A percentile compares a stretch with the other conserved stretches of the same genome.
Conservation (phyloP, 2,329 filamentous ascomycete genomes). For the Celoporthe dispersa region DNA sequence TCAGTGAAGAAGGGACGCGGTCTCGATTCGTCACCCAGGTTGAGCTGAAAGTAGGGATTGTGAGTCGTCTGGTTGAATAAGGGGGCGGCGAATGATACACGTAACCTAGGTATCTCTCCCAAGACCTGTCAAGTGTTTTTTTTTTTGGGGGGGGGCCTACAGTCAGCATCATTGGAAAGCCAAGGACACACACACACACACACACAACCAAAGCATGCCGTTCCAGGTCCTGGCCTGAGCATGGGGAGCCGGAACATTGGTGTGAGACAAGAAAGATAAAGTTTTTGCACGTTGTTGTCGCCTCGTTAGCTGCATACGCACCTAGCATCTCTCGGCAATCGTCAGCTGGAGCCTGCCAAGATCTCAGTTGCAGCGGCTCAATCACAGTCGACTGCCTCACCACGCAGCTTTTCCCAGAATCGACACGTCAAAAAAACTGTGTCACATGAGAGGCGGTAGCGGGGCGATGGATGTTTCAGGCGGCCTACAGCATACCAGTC, state of each 20-base stretch:
- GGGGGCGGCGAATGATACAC: neutral
- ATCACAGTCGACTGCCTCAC: neutral
- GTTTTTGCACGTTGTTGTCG: constrained; percentile 5
- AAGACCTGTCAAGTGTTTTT: neutral
- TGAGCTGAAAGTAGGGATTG: constrained; percentile 8
- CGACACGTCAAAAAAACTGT: constrained; percentile 5
- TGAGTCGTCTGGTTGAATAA: neutral
- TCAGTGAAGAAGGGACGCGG: neutral
- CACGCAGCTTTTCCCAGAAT: neutral
- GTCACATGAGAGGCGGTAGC: constrained; percentile 2
- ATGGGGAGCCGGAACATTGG: constrained; percentile 1
- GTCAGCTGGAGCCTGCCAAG: constrained; percentile 8
- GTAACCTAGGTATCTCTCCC: neutral
- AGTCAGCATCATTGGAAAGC: neutral
- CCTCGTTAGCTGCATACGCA: constrained; percentile 19
- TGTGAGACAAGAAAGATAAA: neutral
- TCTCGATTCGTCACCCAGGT: neutral
- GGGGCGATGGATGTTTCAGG: neutral
- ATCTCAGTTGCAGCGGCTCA: neutral
- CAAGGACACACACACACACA: neutral
- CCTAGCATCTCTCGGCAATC: neutral
- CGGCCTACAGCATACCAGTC: constrained; percentile 1
- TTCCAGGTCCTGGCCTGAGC: neutral
- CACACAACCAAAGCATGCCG: neutral
- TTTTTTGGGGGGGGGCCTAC: neutral